Evolutionary conservation across 1,284 basidiomycete species (phyloP).

Genomic region (Cutaneotrichosporon dermatis): DNA sequence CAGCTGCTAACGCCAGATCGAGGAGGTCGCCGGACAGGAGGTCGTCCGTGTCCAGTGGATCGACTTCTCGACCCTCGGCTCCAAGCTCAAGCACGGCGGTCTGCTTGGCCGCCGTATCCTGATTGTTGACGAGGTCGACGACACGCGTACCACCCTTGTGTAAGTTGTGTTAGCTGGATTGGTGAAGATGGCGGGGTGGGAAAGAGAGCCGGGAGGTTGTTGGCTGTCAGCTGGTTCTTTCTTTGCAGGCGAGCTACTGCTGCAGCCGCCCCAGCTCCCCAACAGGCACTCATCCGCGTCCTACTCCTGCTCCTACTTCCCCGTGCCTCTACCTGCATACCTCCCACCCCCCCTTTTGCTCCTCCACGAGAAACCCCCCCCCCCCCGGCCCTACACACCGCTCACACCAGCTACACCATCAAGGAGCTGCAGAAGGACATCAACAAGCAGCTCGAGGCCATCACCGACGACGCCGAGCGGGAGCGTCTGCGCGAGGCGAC

Average conservation of each 20-base stretch:
- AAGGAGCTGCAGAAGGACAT: conserved; percentile 82
- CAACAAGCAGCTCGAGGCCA: conserved; percentile 60
- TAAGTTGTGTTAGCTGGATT: conserved; percentile 38
- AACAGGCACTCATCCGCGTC: too few species aligned
- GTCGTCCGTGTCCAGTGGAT: conserved; percentile 87
- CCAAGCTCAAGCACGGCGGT: conserved; percentile 44
- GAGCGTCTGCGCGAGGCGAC: conserved; percentile 61
- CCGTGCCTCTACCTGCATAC: too few species aligned
- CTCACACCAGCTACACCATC: conserved; percentile 57
- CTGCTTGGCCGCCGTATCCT: conserved; percentile 73
- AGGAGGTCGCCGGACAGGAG: conserved; percentile 73
- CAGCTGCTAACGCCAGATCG: conserved; percentile 47
- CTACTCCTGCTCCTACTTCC: too few species aligned
- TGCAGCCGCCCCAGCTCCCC: too few species aligned
- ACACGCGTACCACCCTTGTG: conserved; percentile 84
- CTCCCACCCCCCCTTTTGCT: too few species aligned
- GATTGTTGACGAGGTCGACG: conserved; percentile 91
- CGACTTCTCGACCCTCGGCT: conserved; percentile 53
- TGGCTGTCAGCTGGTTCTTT: too few species aligned
- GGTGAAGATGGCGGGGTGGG: too few species aligned
- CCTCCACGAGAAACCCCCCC: too few species aligned
- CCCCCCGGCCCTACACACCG: too few species aligned
- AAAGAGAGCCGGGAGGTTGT: too few species aligned
- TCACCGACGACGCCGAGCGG: conserved; percentile 64
- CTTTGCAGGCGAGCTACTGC: too few species aligned